Base-by-base conservation (phyloP, 2,329 filamentous ascomycete species). In the Fragosphaeria purpurea region DNA sequence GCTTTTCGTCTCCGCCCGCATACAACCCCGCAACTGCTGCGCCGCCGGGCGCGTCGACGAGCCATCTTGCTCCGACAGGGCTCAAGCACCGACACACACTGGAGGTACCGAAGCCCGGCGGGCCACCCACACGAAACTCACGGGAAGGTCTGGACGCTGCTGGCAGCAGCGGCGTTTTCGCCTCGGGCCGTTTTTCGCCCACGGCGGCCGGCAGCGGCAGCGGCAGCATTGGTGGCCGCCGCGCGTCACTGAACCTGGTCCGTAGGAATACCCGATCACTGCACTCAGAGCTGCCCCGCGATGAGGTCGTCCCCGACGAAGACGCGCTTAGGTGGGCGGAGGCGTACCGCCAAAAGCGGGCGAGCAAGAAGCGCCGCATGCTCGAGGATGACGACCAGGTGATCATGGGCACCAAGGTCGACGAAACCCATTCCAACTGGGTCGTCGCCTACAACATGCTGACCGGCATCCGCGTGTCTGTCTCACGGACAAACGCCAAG, bases 401-500 rank as follows among this genome's bases (percentile, higher is more conserved):
- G 8, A 78, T 97, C 35, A 90, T 98, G 13, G 93, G 93, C 53
- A 98, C 88, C 52, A 97, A 96, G 70, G 93, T 98, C 48, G 93
- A 98, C 64, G 90, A 97, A 71, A 86, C 88, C 61, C 93, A 98
- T 66, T 86, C 88, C 58, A 97, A 97, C 67, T 98, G 87, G 83
- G 89, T 95, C 43, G 96, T 89, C 2, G 93, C 93, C 53, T 98
- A 98, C 73, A 98, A 98, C 69, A 98, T 98, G 93, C 78, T 98
- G 70, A 98, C 93, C 40, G 93, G 93, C 56, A 98, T 98, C 64
- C 89, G 93, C 50, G 95, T 97, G 61, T 90, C 88, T 42, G 93
- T 98, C 32, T 97, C 90, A 56, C 79, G 93, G 61, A 95, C 90
- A 51, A 97, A 98, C 64, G 93, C 93, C 43, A 98, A 98, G 70